These are phyloP conservation scores for Colletotrichum graminicola DNA, from an alignment of 2,329 filamentous ascomycete genomes.

Conservation along the genomic window DNA sequence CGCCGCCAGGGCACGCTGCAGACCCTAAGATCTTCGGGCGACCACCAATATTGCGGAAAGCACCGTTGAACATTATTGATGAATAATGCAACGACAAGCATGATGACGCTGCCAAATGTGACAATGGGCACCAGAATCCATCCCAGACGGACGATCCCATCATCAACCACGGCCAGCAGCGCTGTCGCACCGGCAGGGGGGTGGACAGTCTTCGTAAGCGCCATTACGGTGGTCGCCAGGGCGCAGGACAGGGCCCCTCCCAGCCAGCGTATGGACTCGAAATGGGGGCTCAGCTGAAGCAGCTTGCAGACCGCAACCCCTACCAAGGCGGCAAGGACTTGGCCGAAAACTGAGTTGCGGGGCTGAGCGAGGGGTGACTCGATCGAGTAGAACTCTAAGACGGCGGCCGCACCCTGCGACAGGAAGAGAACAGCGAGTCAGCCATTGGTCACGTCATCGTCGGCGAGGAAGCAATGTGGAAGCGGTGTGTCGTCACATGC, in stretches of 20 bases:
- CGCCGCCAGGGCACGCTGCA: conserved; percentile 26
- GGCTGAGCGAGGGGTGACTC: conserved; percentile 80
- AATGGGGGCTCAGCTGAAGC: conserved; percentile 64
- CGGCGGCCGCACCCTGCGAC: conserved; percentile 76
- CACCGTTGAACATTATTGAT: conserved; percentile 77
- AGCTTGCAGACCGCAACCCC: conserved; percentile 75
- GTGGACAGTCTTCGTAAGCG: conserved; percentile 77
- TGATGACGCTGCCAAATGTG: conserved; percentile 69
- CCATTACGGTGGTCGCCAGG: conserved; percentile 73
- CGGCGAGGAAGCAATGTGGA: conserved; percentile 7
- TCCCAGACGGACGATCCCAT: conserved; percentile 67
- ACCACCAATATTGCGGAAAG: conserved; percentile 81
- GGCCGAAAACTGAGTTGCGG: conserved; percentile 76
- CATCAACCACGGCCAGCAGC: conserved; percentile 73
- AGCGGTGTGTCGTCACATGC: conserved; percentile 25
- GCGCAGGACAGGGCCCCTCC: conserved; percentile 76
- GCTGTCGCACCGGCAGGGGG: conserved; percentile 82
- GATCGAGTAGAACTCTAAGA: conserved; percentile 80
- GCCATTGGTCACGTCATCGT: conserved; percentile 15
- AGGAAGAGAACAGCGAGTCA: not conserved
- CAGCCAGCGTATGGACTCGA: conserved; percentile 70
- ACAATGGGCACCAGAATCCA: conserved; percentile 77
- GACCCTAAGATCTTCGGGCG: conserved; percentile 52
- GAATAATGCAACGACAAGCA: conserved; percentile 72
- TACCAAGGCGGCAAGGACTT: conserved; percentile 71